phyloP scores from a whole-genome alignment of 208 protist species.

The Trypanosoma scelopori region DNA sequence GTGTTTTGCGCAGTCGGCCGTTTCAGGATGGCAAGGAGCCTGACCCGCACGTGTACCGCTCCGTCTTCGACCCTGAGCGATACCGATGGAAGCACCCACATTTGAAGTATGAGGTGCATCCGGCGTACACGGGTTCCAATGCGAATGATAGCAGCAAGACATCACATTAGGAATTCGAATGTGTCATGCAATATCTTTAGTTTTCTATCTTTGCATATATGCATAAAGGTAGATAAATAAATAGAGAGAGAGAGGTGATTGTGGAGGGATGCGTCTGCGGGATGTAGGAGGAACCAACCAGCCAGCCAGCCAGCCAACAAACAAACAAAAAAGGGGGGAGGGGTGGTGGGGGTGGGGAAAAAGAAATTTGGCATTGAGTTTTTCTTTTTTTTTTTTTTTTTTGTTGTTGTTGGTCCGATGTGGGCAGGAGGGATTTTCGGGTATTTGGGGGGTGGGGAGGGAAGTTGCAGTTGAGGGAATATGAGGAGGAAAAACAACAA shows the following conservation, averaged over 20 bases:
- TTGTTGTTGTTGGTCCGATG: too few relatives aligned
- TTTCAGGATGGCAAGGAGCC: constrained; percentile 85
- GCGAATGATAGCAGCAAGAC: constrained; percentile 18
- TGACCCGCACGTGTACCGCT: constrained; percentile 77
- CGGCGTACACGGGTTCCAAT: constrained; percentile 57
- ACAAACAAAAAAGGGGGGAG: too few relatives aligned
- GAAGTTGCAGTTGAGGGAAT: too few relatives aligned
- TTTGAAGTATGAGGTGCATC: constrained; percentile 84
- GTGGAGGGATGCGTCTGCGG: too few relatives aligned
- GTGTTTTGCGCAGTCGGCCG: constrained; percentile 61
- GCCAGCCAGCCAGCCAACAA: too few relatives aligned
- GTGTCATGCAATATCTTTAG: background rate
- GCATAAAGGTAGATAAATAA: background rate
- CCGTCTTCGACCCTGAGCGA: constrained; percentile 83
- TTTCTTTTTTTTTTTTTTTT: constrained; percentile 21
- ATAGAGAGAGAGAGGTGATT: too few relatives aligned
- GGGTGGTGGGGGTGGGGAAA: background rate
- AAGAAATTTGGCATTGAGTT: background rate
- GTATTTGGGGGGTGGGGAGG: background rate
- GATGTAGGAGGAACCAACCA: too few relatives aligned
- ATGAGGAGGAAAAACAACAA: too few relatives aligned
- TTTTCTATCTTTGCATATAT: background rate
- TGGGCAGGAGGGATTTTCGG: background rate
- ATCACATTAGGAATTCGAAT: constrained; percentile 7
- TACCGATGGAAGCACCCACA: constrained; percentile 78